Evolutionary conservation across 768 basidiomycete genomes (phyloP).

Genomic region (Auricularia heimuer): DNA sequence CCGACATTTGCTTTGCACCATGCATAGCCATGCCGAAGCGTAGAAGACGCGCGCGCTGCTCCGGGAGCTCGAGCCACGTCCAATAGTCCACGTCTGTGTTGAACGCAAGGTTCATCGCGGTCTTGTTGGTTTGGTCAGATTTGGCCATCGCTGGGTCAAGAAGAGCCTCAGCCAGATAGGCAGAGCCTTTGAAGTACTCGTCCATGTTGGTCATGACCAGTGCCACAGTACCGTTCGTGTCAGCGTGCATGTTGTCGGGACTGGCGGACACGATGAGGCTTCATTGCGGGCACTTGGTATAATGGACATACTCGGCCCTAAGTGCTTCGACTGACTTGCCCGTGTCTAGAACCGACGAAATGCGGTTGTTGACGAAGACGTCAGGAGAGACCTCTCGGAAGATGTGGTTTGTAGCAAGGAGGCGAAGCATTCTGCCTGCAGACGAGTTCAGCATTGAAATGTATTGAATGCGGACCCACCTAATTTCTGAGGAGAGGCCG

Average conservation of each 20-base stretch:
- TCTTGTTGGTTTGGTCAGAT: slow-evolving; percentile 17
- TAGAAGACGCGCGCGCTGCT: slow-evolving; percentile 15
- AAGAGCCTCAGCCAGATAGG: slow-evolving; percentile 16
- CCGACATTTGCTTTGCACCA: too few relatives aligned
- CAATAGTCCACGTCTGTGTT: slow-evolving; percentile 18
- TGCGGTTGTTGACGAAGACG: slow-evolving; percentile 20
- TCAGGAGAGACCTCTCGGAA: slow-evolving; percentile 23
- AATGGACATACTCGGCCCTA: slow-evolving; percentile 8
- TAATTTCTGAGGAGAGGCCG: slow-evolving; percentile 15
- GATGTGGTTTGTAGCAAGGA: slow-evolving; percentile 21
- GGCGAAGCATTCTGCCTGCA: slow-evolving; percentile 19
- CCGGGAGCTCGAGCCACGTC: slow-evolving; percentile 19
- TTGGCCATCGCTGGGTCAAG: slow-evolving; percentile 8
- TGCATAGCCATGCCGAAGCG: slow-evolving; percentile 26
- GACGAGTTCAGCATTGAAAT: not conserved
- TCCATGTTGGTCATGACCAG: slow-evolving; percentile 15
- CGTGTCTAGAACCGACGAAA: slow-evolving; percentile 14
- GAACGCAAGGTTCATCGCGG: slow-evolving; percentile 21
- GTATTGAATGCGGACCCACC: not conserved
- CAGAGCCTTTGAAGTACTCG: slow-evolving; percentile 14
- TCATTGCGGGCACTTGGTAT: slow-evolving; percentile 16
- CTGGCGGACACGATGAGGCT: slow-evolving; percentile 1
- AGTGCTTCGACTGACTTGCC: slow-evolving; percentile 8
- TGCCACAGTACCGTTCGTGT: slow-evolving; percentile 15
- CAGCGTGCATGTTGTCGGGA: slow-evolving; percentile 13